Percentiles rank a stretch among this genome's conserved stretches.
Evolutionary conservation across 2,329 filamentous ascomycete genomes (phyloP).

Genomic region (Zymoseptoria brevis): DNA sequence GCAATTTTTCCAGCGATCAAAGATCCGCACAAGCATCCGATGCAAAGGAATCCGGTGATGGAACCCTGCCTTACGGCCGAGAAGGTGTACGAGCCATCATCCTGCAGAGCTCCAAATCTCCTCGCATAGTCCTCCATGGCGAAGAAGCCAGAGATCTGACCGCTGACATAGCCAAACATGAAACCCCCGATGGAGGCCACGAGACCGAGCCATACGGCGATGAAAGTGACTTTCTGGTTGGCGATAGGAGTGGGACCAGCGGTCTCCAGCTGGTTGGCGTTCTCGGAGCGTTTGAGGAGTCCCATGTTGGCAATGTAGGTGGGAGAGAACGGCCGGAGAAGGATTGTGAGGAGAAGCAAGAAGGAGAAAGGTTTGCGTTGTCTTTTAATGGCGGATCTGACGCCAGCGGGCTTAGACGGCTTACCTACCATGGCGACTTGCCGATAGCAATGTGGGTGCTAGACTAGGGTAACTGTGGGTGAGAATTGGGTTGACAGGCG

Average conservation of each 20-base stretch:
- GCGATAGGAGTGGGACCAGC: conserved; percentile 11
- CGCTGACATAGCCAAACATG: conserved; percentile 50
- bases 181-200: conserved; percentile 49
- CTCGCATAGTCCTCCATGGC: conserved; percentile 44
- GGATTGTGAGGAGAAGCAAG: neutral
- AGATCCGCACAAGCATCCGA: conserved; percentile 37
- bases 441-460: neutral
- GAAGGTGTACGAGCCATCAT: conserved; percentile 33
- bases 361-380: neutral
- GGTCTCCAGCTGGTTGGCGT: conserved; percentile 25
- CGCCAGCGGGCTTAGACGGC: neutral
- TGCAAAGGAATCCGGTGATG: conserved; percentile 38
- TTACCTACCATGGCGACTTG: neutral
- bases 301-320: conserved; percentile 17
- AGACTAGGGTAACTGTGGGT: neutral
- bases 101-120: conserved; percentile 46
- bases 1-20: conserved; percentile 41
- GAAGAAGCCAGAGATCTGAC: conserved; percentile 47
- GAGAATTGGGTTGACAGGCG: neutral
- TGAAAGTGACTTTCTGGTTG: conserved; percentile 27
- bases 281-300: conserved; percentile 29
- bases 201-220: conserved; percentile 46
- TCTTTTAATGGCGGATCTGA: neutral
- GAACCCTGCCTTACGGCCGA: conserved; percentile 30
- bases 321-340: neutral